A percentile compares a stretch with the other conserved stretches of the same genome.
Conservation (phyloP, 2,329 filamentous ascomycete genomes). For the Grosmannia huntii region DNA sequence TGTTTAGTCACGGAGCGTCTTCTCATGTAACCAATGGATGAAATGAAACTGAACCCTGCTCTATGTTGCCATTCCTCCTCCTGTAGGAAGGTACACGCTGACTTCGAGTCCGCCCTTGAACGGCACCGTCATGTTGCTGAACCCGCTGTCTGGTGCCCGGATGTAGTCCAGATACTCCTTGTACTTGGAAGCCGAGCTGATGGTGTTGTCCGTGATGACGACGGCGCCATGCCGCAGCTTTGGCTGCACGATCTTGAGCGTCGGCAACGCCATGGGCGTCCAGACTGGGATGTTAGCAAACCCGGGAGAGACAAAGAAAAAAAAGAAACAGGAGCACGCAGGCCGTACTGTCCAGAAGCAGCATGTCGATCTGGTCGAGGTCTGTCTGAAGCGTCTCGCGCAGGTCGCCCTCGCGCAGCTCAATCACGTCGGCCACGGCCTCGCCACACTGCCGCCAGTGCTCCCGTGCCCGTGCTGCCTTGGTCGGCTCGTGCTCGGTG, state of each 20-base stretch:
- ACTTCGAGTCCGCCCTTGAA: conserved; percentile 14
- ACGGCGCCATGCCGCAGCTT: conserved; percentile 23
- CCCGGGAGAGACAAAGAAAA: not conserved
- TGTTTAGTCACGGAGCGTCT: not conserved
- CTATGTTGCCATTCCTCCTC: not conserved
- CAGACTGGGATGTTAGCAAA: conserved; percentile 12
- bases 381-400: conserved; percentile 39
- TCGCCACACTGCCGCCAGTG: conserved; percentile 40
- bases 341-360: conserved; percentile 43
- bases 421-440: conserved; percentile 35
- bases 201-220: conserved; percentile 28
- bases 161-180: conserved; percentile 27
- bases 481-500: conserved; percentile 44
- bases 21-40: no score
- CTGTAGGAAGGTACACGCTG: conserved; percentile 10
- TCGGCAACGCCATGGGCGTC: conserved; percentile 18
- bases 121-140: conserved; percentile 17
- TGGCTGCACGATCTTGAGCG: conserved; percentile 25
- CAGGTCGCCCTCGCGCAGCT: conserved; percentile 44
- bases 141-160: conserved; percentile 26
- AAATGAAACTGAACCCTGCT: no score
- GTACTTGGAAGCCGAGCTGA: conserved; percentile 20
- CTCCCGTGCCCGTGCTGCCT: conserved; percentile 35
- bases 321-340: not conserved
- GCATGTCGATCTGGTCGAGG: conserved; percentile 36